A percentile compares a stretch with the other conserved stretches of the same genome.
Conservation (phyloP, 2,329 filamentous ascomycete genomes). For the Pseudopithomyces chartarum region DNA sequence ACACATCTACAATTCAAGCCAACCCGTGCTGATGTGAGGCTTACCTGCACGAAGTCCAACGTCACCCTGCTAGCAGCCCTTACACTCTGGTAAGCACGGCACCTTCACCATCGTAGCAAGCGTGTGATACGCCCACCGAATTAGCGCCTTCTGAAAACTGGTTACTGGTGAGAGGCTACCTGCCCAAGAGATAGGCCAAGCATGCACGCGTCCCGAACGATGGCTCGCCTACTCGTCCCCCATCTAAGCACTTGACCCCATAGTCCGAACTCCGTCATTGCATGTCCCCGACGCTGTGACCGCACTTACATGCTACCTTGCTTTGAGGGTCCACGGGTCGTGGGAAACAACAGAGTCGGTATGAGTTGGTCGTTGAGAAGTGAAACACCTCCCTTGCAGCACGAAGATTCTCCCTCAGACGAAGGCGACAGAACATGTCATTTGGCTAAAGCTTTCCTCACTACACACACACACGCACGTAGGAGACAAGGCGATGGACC, state of each 20-base stretch:
- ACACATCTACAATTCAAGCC: too few species aligned
- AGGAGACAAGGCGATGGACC: too few species aligned
- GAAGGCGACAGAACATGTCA: not conserved
- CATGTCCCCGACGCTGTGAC: not conserved
- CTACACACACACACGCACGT: too few species aligned
- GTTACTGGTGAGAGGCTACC: not conserved
- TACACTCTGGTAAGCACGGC: not conserved
- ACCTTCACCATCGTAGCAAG: not conserved
- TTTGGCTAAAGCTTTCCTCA: too few species aligned
- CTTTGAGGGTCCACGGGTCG: too few species aligned
- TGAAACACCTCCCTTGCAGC: conserved; percentile 1
- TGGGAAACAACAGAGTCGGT: not conserved
- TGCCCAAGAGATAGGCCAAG: not conserved
- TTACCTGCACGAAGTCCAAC: not conserved
- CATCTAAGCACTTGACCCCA: not conserved
- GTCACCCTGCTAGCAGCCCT: not conserved
- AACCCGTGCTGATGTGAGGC: not conserved
- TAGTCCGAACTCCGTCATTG: conserved; percentile 4
- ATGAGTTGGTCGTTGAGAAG: not conserved
- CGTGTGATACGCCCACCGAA: too few species aligned
- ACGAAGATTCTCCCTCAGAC: not conserved
- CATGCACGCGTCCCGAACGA: not conserved
- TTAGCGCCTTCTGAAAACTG: too few species aligned
- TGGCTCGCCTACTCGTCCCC: not conserved
- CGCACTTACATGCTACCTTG: not conserved